Conservation (phyloP, 768 basidiomycete genomes). For the Pleurotus eryngii region DNA sequence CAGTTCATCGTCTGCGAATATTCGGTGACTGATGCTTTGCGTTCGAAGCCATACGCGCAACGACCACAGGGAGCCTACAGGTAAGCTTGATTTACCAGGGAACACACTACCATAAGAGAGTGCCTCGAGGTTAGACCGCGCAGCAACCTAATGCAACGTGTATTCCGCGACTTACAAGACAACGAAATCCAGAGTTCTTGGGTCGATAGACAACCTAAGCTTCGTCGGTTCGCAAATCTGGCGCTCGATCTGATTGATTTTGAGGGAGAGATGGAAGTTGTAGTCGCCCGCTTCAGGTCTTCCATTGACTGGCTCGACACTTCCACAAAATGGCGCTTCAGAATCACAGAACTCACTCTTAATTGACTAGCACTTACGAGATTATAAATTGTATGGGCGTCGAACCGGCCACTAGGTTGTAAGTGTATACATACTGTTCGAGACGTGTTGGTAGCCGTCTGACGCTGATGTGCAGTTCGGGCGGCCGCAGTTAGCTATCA, state of each 20-base stretch:
- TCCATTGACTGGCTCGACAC: conserved; percentile 43
- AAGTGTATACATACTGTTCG: conserved; percentile 52
- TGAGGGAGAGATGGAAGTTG: conserved; percentile 51
- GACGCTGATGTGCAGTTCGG: neutral
- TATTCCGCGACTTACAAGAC: conserved; percentile 48
- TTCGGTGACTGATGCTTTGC: conserved; percentile 50
- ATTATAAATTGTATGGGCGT: conserved; percentile 49
- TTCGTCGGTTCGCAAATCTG: conserved; percentile 44
- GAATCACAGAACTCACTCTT: neutral
- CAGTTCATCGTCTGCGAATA: conserved; percentile 62
- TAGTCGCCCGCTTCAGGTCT: conserved; percentile 43
- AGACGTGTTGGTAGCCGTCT: conserved; percentile 13
- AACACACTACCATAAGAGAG: conserved; percentile 39
- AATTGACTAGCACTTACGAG: conserved; percentile 34
- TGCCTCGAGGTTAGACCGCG: neutral
- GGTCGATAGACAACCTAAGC: conserved; percentile 48
- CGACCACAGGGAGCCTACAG: conserved; percentile 50
- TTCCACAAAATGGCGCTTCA: conserved; percentile 12
- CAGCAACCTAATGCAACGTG: neutral
- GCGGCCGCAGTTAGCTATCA: neutral
- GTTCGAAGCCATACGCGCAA: conserved; percentile 65
- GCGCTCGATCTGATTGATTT: conserved; percentile 53
- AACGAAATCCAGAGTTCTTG: conserved; percentile 51
- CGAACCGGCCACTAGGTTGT: conserved; percentile 40
- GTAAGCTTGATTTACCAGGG: conserved; percentile 55